Evolutionary conservation across 148 eudicot genomes (phyloP).

Genomic region (Camellia granthamiana): DNA sequence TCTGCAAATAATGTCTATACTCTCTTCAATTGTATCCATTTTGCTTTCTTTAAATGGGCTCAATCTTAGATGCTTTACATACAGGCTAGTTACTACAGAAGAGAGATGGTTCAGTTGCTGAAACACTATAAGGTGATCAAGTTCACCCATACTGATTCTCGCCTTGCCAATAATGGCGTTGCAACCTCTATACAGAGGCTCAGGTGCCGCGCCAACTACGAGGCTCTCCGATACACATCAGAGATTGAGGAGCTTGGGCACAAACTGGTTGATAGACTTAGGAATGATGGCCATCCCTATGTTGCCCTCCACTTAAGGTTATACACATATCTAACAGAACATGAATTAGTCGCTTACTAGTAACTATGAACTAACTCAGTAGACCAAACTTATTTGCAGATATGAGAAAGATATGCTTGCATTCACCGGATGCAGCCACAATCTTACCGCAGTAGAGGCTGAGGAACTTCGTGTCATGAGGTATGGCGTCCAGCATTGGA

Average conservation of each 20-base stretch:
- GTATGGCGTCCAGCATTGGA: slow-evolving; percentile 54
- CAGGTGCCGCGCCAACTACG: slow-evolving; percentile 62
- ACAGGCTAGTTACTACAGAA: slow-evolving; percentile 62
- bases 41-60: too few relatives aligned
- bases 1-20: background rate
- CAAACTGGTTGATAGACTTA: slow-evolving; percentile 41
- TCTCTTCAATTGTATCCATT: background rate
- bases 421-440: slow-evolving; percentile 77
- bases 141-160: slow-evolving; percentile 58
- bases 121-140: slow-evolving; percentile 47
- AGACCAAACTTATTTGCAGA: slow-evolving; percentile 22
- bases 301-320: slow-evolving; percentile 78
- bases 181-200: slow-evolving; percentile 52
- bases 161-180: slow-evolving; percentile 67
- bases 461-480: slow-evolving; percentile 54
- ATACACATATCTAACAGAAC: background rate
- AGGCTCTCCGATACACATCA: slow-evolving; percentile 50
- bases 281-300: slow-evolving; percentile 36
- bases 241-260: slow-evolving; percentile 52
- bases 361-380: background rate
- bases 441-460: slow-evolving; percentile 39
- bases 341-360: background rate
- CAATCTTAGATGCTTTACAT: background rate
- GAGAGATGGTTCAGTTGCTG: slow-evolving; percentile 36
- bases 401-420: slow-evolving; percentile 88